Evolutionary conservation across 805 yeast genomes (phyloP), one percentile per base, ranked within the genome.

Genomic region (Trichomonascus vanleenenianus): DNA sequence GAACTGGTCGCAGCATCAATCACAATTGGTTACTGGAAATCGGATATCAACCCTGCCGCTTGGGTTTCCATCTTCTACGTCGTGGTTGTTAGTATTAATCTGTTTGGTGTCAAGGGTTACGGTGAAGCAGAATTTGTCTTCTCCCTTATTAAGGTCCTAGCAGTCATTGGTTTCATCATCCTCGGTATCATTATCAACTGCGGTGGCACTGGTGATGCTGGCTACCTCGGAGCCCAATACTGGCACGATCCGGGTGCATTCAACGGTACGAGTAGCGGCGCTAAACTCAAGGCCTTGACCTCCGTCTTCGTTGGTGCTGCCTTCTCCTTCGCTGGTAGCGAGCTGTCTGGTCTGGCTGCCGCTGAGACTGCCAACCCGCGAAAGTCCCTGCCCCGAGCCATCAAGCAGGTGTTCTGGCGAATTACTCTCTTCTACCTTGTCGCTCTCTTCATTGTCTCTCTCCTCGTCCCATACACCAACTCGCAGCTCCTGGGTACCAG

Each of bases 361-460:
- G 89, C 89, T 7, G 94, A 85, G 62, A 72, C 86, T 19, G 73
- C 64, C 31, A 76, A 83, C 61, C 91, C 93, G 39, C 69, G 82
- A 54, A 70, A 69, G 45, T 65, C 83, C 2, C 72, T 83, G 45
- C 93, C 91, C 32, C 72, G 73, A 42, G 89, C 91, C 37, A 77
- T 82, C 48, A 84, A 83, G 63, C 89, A 85, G 66, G 86, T 83
- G 2, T 83, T 85, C 66, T 84, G 91, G 89, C 74, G 93, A 65
- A 80, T 85, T 47, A 66, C 80, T 12, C 62, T 83, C 53, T 84
- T 85, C 60, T 85, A 85, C 66, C 70, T 85, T 60, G 66, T 73
- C 9, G 70, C 80, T 50, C 74, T 65, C 59, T 79, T 65, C 46
- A 69, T 73, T 53, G 75, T 71, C 55, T 83, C 88, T 37, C 76